Base-by-base conservation (phyloP, 371 early-diverging fungal genomes). In the Actinomucor elegans region DNA sequence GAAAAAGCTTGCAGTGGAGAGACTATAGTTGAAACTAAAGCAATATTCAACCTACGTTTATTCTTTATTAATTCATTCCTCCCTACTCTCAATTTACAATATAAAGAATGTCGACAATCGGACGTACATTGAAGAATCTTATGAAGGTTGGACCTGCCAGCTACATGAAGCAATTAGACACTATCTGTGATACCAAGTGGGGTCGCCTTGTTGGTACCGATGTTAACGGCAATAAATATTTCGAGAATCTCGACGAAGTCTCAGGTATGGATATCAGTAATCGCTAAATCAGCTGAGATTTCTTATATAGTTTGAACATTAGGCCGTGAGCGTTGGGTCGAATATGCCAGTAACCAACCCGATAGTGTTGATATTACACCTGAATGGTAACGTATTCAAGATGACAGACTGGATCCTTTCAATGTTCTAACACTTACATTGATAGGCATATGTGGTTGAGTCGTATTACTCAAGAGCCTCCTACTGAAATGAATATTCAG, bases 301-400 rank as follows among this genome's bases (percentile, higher is more conserved):
- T n/a, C n/a, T n/a, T n/a, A 40, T 50, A 18, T 32, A 5, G 14
- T 32, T 32, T 33, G 15, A n/a, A 3, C 34, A 33, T 32, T 61
- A 86, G 85, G 80, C 52, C 94, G 97, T 73, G 93, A 89, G 68
- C 89, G 97, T 55, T 97, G 97, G 97, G 90, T 93, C 48, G 71
- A 93, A 48, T 93, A 87, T 57, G 87, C 83, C 47, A 88, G 86
- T 71, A 75, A 80, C 57, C 72, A 86, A 57, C 79, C 77, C 59
- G 96, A 96, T 64, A 80, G 89, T 27, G 81, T 83, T 32, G 89
- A 91, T 71, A 86, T 96, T 50, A 88, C 94, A 23, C 88, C 97
- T 37, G 92, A 91, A 75, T 97, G 97, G 94, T 91, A 82, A 55
- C 24, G 7, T 5, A 23, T 40, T 9, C 11, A 18, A 52, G 24